These are phyloP conservation scores for Wickerhamomyces strasburgensis DNA, from an alignment of 805 yeast species.

Conservation along the genomic window DNA sequence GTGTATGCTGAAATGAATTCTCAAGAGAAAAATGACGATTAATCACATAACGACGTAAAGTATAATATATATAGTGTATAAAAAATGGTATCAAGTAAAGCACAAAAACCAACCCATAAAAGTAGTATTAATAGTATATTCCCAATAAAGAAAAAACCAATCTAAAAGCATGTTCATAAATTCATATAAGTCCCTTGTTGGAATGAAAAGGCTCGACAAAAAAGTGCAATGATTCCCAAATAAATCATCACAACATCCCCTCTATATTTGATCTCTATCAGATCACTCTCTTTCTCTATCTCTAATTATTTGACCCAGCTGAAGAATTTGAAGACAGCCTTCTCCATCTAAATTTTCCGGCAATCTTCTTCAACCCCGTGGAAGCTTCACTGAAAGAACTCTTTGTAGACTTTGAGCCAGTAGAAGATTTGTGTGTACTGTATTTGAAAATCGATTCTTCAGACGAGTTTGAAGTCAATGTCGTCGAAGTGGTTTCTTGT, in stretches of 20 bases:
- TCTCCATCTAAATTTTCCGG: slow-evolving; percentile 27
- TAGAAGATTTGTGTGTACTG: too few species aligned
- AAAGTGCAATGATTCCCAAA: neutral
- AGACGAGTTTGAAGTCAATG: too few species aligned
- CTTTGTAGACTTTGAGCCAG: slow-evolving; percentile 4
- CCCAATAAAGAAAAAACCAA: neutral
- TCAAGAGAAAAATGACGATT: too few species aligned
- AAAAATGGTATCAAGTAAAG: too few species aligned
- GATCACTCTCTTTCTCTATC: slow-evolving; percentile 1
- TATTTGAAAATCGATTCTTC: too few species aligned
- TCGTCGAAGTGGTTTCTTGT: too few species aligned
- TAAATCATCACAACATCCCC: neutral
- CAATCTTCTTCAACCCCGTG: slow-evolving; percentile 23
- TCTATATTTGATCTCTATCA: neutral
- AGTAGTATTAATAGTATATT: neutral
- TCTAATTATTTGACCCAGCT: slow-evolving; percentile 13
- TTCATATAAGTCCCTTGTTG: too few species aligned
- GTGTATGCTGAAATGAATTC: too few species aligned
- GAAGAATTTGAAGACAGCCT: slow-evolving; percentile 25
- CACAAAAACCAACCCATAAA: neutral
- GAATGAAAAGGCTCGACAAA: too few species aligned
- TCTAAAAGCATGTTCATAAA: neutral
- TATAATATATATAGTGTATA: too few species aligned
- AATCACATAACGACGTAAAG: too few species aligned
- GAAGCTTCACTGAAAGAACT: slow-evolving; percentile 14